phyloP scores from a whole-genome alignment of 108 stramenopile genomes.

The Nannochloropsis granulata region DNA sequence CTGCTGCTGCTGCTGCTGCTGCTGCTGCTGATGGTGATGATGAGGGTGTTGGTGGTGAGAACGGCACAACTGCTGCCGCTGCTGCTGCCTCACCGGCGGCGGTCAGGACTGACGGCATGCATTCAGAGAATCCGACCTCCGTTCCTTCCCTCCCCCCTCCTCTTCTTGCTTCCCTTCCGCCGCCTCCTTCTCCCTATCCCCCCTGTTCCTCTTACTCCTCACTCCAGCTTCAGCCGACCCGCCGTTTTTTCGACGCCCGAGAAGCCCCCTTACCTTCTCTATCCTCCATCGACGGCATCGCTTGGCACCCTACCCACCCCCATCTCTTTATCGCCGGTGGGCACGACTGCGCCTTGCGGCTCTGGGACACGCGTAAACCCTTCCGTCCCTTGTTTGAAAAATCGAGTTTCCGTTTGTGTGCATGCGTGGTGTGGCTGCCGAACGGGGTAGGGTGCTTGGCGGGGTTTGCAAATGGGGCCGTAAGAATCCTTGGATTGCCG shows the following conservation, averaged over 20 bases:
- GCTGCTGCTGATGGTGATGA: too few species aligned
- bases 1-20: too few species aligned
- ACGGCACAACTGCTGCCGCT: too few species aligned
- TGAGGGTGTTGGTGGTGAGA: too few species aligned
- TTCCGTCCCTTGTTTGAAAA: background rate
- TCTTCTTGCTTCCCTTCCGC: background rate
- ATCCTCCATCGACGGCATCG: background rate
- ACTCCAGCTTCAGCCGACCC: background rate
- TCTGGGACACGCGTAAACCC: background rate
- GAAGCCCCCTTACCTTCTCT: background rate
- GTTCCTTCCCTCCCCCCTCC: background rate
- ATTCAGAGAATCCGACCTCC: background rate
- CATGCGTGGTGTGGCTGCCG: background rate
- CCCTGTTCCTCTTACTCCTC: too few species aligned
- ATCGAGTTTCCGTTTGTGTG: background rate
- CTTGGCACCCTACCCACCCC: background rate
- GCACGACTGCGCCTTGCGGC: background rate
- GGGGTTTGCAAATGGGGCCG: background rate
- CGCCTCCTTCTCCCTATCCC: background rate
- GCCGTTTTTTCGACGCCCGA: background rate
- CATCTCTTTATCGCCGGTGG: background rate
- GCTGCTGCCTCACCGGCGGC: too few species aligned
- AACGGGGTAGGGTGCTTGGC: background rate
- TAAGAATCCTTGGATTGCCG: background rate
- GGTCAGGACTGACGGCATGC: too few species aligned